phyloP scores from a whole-genome alignment of 2,329 filamentous ascomycete genomes.

The Ophiostoma angusticollis region DNA sequence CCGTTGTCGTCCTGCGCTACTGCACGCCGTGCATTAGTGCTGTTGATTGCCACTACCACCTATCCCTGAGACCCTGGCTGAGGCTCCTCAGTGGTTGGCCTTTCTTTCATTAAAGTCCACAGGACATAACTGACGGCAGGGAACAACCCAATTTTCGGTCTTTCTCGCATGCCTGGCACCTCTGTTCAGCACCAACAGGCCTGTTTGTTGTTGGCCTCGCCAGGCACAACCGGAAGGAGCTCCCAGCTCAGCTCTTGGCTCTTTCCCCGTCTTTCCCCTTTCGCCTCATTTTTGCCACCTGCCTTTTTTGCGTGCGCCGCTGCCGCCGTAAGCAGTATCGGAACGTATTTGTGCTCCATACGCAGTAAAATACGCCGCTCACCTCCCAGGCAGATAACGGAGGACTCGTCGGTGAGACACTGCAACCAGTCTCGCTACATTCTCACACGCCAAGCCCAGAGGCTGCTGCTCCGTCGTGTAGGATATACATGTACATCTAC shows the following conservation, averaged over 20 bases:
- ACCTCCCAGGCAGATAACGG: too few species aligned
- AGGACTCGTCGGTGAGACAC: too few species aligned
- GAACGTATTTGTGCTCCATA: too few species aligned
- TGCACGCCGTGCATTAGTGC: slow-evolving; percentile 10
- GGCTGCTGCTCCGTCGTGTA: too few species aligned
- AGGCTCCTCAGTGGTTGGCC: slow-evolving; percentile 7
- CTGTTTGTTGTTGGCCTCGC: background rate
- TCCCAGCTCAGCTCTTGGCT: background rate
- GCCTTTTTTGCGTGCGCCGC: background rate
- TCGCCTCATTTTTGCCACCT: slow-evolving; percentile 2
- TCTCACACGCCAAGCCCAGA: too few species aligned
- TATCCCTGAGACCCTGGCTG: background rate
- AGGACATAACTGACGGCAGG: too few species aligned
- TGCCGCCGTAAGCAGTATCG: too few species aligned
- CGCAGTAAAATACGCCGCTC: too few species aligned
- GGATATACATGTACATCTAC: too few species aligned
- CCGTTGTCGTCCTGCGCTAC: slow-evolving; percentile 8
- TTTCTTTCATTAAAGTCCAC: slow-evolving; percentile 7
- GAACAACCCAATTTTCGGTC: too few species aligned
- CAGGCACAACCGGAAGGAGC: background rate
- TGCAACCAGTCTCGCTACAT: too few species aligned
- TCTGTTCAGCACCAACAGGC: slow-evolving; percentile 2
- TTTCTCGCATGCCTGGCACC: too few species aligned
- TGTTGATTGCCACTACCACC: slow-evolving; percentile 4
- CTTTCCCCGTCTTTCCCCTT: background rate